A percentile compares a stretch with the other conserved stretches of the same genome.
These are phyloP conservation scores for Huntiella bhutanensis DNA, from an alignment of 2,329 filamentous ascomycete genomes.

Conservation along the genomic window DNA sequence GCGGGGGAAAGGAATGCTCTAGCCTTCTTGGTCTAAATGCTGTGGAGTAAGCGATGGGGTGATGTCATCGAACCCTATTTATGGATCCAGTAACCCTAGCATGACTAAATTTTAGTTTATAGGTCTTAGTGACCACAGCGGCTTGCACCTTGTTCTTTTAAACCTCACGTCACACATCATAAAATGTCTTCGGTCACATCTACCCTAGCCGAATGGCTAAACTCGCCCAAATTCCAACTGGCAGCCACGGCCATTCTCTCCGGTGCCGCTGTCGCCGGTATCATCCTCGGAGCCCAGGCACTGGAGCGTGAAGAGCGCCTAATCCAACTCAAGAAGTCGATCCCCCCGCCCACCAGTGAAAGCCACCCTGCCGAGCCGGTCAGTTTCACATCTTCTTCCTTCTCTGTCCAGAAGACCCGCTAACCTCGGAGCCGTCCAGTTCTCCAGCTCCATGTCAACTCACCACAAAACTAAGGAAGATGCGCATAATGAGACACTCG, in stretches of 20 bases:
- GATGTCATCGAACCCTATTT: not conserved
- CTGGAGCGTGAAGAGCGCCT: constrained; percentile 36
- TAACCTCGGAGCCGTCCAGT: constrained; percentile 21
- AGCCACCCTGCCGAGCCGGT: constrained; percentile 11
- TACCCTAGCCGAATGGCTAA: constrained; percentile 10
- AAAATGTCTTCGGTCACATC: constrained; percentile 9
- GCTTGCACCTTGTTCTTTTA: no score
- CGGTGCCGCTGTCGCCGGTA: constrained; percentile 38
- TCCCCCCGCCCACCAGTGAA: constrained; percentile 23
- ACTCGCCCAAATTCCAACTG: constrained; percentile 38
- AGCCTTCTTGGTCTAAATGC: no score
- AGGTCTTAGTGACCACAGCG: no score
- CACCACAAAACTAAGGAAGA: constrained; percentile 40
- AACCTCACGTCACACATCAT: no score
- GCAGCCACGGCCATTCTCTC: constrained; percentile 51
- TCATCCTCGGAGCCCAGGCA: constrained; percentile 42
- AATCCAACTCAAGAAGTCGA: constrained; percentile 39
- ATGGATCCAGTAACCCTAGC: not conserved
- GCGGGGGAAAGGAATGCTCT: no score
- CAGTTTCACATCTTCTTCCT: not conserved
- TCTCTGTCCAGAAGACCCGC: not conserved
- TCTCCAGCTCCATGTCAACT: constrained; percentile 41
- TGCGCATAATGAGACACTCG: constrained; percentile 36
- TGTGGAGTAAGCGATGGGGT: no score
- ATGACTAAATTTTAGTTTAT: not conserved